phyloP scores from a whole-genome alignment of 2,329 filamentous ascomycete genomes.

The Cylindrodendrum hubeiense region DNA sequence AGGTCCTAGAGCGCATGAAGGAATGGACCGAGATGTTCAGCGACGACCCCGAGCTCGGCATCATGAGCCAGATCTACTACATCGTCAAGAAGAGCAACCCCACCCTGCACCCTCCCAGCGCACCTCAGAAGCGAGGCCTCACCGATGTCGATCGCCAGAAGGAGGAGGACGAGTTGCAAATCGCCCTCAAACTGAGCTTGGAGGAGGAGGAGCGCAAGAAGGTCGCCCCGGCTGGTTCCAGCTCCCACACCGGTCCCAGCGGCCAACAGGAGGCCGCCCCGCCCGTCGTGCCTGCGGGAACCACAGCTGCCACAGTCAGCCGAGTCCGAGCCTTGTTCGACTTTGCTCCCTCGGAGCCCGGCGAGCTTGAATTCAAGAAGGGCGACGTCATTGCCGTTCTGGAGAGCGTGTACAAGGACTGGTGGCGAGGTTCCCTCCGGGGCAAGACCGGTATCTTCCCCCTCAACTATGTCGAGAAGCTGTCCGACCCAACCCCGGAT shows the following conservation, averaged over 20 bases:
- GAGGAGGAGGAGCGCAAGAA: constrained; percentile 83
- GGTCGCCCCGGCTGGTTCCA: constrained; percentile 52
- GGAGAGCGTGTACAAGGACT: constrained; percentile 98
- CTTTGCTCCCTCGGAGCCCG: constrained; percentile 92
- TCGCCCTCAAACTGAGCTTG: constrained; percentile 92
- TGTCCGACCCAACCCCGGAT: constrained; percentile 93
- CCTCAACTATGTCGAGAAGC: constrained; percentile 97
- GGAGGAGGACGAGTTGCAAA: constrained; percentile 97
- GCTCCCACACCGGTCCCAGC: constrained; percentile 51
- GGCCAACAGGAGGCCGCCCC: constrained; percentile 58
- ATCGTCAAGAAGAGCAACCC: constrained; percentile 88
- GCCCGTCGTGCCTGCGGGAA: constrained; percentile 78
- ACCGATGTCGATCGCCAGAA: constrained; percentile 92
- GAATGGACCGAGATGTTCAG: constrained; percentile 97
- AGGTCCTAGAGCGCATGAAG: constrained; percentile 96
- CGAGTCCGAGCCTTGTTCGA: constrained; percentile 94
- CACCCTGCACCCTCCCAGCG: constrained; percentile 89
- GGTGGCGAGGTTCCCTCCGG: constrained; percentile 97
- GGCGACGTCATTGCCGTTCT: constrained; percentile 97
- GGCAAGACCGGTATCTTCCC: constrained; percentile 98
- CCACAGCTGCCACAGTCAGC: constrained; percentile 95
- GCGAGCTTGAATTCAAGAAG: constrained; percentile 95
- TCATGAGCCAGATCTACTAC: constrained; percentile 96
- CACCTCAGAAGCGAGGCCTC: constrained; percentile 91
- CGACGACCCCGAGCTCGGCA: constrained; percentile 89